Evolutionary conservation across 1,284 basidiomycete species (phyloP), one percentile per base, ranked within the genome.

Genomic region (Tilletia caries): DNA sequence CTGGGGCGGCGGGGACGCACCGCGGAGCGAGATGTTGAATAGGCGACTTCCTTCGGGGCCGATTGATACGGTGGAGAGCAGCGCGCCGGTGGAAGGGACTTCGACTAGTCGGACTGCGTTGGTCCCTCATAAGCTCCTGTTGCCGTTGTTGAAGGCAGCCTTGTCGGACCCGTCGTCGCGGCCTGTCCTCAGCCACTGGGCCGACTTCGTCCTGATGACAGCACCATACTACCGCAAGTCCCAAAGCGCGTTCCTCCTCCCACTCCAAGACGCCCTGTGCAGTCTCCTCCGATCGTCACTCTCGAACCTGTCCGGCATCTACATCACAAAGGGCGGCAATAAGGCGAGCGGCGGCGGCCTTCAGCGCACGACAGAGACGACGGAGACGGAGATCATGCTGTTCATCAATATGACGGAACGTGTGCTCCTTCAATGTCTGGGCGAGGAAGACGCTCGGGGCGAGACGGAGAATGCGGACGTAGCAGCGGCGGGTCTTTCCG

Each of bases 171-270:
- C 87, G 4, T 85, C 87, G 27, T 95, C 95, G 83, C 88, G 90
- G 25, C 87, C 91, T 1, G 87, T 95, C 27, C 84, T 96, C 15
- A 93, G 95, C 79, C 92, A 96, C 80, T 98, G 95, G 95, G 87
- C 97, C 27, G 95, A 98, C 83, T 98, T 98, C 81, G 87, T 97
- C 69, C 87, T 97, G 67, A 92, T 92, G 90, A 91, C 92, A 0
- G 86, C 95, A 8, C 90, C 92, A 0, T 90, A 92, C 75, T 91
- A 92, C 78, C 91, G 91, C 71, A 88, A 89, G 54, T 85, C 88
- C 27, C 85, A 92, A 6, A 88, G 89, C 52, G 84, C 86, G 18
- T 86, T 91, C 48, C 86, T 96, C n/a, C 86, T 89, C 18, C 90
- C 92, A 0, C 85, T 98, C 27, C 90, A 89, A 72, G 92, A 93